A percentile compares a stretch with the other conserved stretches of the same genome.
These are phyloP conservation scores for Clonostachys chloroleuca DNA, from an alignment of 2,329 filamentous ascomycete genomes.

Conservation along the genomic window DNA sequence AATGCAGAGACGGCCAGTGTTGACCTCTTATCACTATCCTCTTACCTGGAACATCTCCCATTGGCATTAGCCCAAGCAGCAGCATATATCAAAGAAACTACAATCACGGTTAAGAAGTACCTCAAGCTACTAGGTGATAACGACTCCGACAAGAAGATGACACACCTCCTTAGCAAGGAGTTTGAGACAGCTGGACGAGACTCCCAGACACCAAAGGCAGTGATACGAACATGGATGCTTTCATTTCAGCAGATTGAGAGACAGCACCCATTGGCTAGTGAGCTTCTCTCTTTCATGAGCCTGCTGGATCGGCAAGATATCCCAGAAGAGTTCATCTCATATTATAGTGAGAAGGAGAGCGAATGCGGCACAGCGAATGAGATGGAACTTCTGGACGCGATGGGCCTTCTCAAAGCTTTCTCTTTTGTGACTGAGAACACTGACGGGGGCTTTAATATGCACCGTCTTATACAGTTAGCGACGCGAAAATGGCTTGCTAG, in stretches of 20 bases:
- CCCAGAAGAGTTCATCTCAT: constrained; percentile 12
- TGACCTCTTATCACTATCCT: neutral
- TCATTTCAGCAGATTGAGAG: constrained; percentile 1
- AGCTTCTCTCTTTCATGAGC: constrained; percentile 24
- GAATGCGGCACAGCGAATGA: no score
- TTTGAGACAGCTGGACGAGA: neutral
- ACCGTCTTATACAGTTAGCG: constrained; percentile 25
- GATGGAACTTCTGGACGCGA: constrained; percentile 2
- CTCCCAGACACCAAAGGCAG: neutral
- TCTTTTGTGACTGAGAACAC: constrained; percentile 15
- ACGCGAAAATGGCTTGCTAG: constrained; percentile 18
- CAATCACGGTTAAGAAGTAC: neutral
- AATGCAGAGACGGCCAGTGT: neutral
- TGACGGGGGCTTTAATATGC: constrained; percentile 14
- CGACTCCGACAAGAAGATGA: neutral
- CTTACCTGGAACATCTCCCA: neutral
- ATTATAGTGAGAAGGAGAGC: no score
- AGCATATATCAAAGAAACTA: neutral
- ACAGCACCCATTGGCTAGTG: constrained; percentile 12
- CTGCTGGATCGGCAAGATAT: constrained; percentile 21
- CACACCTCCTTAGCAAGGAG: neutral
- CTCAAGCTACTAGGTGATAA: neutral
- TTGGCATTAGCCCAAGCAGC: neutral
- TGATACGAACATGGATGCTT: constrained; percentile 1
- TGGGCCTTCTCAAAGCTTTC: constrained; percentile 20